Percentiles rank a stretch among this genome's conserved stretches.
phyloP scores from a whole-genome alignment of 1,139 yeast species.

The Entelexis paramagnoliae region DNA sequence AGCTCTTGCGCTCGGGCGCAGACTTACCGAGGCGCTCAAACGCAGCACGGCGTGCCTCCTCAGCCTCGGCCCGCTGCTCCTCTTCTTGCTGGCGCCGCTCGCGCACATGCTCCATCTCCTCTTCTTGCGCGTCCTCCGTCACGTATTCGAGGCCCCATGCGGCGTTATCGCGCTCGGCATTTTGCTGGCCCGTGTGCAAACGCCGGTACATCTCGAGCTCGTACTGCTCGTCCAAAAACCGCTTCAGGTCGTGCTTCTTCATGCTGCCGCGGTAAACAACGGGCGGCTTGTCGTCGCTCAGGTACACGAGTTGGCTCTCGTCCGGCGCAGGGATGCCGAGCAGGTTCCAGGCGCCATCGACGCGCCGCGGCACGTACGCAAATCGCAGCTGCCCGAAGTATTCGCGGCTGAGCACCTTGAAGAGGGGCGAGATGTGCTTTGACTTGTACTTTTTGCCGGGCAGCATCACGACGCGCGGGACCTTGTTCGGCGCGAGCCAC shows the following conservation, averaged over 20 bases:
- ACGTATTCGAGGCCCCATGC: slow-evolving; percentile 24
- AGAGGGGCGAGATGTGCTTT: slow-evolving; percentile 44
- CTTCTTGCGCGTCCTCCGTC: slow-evolving; percentile 22
- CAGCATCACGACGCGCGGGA: slow-evolving; percentile 28
- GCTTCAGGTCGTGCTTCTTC: slow-evolving; percentile 28
- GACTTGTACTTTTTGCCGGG: slow-evolving; percentile 26
- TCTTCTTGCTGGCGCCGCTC: slow-evolving; percentile 11
- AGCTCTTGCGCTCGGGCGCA: slow-evolving; percentile 3
- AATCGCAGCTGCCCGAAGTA: slow-evolving; percentile 41
- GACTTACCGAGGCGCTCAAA: slow-evolving; percentile 13
- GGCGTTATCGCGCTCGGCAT: slow-evolving; percentile 17
- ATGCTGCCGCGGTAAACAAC: slow-evolving; percentile 30
- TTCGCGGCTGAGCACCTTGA: slow-evolving; percentile 68
- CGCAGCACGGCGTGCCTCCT: slow-evolving; percentile 15
- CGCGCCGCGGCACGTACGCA: slow-evolving; percentile 29
- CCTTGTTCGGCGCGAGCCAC: slow-evolving; percentile 22
- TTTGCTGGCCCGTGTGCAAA: slow-evolving; percentile 7
- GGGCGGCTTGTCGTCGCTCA: slow-evolving; percentile 25
- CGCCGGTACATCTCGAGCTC: slow-evolving; percentile 23
- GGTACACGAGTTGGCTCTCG: slow-evolving; percentile 26
- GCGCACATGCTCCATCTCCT: slow-evolving; percentile 20
- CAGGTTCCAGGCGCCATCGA: slow-evolving; percentile 25
- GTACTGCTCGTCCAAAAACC: slow-evolving; percentile 28
- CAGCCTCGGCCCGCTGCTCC: slow-evolving; percentile 10
- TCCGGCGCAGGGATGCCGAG: slow-evolving; percentile 24